phyloP scores from a whole-genome alignment of 257 asterid genomes.

The Apocynum venetum region DNA sequence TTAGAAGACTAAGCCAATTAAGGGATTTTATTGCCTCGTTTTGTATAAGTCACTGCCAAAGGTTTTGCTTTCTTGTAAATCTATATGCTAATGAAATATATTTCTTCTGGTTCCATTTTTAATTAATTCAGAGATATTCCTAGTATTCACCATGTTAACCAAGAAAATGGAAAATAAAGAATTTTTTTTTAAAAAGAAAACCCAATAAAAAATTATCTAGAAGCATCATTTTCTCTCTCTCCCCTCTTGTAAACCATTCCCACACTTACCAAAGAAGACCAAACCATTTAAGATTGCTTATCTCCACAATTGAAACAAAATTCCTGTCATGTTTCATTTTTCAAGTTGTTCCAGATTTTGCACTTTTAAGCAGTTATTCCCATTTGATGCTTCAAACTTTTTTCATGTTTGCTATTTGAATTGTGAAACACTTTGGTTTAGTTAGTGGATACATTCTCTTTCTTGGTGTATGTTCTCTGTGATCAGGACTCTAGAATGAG shows the following conservation, averaged over 20 bases:
- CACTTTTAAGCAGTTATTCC: background rate
- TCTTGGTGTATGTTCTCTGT: background rate
- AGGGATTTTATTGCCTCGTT: background rate
- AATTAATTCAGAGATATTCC: background rate
- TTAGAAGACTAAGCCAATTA: background rate
- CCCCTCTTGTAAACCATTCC: background rate
- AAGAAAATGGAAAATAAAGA: background rate
- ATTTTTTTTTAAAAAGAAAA: background rate
- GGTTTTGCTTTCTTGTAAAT: constrained; percentile 2
- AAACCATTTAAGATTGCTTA: background rate
- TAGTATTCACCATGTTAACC: background rate
- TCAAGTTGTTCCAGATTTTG: background rate
- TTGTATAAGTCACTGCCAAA: background rate
- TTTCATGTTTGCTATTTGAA: background rate
- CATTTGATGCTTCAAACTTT: background rate
- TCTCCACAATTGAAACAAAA: background rate
- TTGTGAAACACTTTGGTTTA: background rate
- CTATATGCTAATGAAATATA: background rate
- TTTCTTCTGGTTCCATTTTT: background rate
- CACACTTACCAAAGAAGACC: background rate
- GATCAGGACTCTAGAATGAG: background rate
- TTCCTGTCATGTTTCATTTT: background rate
- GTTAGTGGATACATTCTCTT: background rate
- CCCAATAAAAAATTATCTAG: background rate
- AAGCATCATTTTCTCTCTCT: background rate